Evolutionary conservation across 805 yeast genomes (phyloP).

Genomic region (Soucietia sequanensis): DNA sequence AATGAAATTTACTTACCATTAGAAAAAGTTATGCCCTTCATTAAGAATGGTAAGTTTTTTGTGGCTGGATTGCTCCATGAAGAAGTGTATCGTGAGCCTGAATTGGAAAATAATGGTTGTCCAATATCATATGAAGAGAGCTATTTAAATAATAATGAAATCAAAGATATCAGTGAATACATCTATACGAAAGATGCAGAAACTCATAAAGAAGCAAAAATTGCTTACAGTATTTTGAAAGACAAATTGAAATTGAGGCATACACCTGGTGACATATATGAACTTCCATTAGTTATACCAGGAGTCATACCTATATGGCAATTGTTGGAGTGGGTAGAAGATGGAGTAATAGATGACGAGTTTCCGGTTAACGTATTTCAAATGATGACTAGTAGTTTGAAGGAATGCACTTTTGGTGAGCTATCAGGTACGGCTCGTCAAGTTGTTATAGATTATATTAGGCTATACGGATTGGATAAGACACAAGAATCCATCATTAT

Average conservation of each 20-base stretch:
- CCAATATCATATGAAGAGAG: constrained; percentile 3
- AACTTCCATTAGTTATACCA: constrained; percentile 46
- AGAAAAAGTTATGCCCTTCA: constrained; percentile 21
- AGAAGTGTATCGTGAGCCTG: constrained; percentile 7
- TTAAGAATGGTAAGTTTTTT: constrained; percentile 32
- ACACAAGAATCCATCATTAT: constrained; percentile 23
- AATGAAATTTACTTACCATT: constrained; percentile 45
- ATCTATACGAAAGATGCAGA: constrained; percentile 12
- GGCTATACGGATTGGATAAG: constrained; percentile 43
- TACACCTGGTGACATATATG: neutral
- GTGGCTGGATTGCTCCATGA: constrained; percentile 14
- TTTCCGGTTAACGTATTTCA: constrained; percentile 12
- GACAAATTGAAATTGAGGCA: constrained; percentile 2
- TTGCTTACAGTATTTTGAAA: constrained; percentile 10
- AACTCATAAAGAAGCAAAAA: constrained; percentile 17
- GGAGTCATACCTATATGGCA: constrained; percentile 52
- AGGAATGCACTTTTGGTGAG: constrained; percentile 19
- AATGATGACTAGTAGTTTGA: constrained; percentile 16
- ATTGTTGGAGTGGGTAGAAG: constrained; percentile 32
- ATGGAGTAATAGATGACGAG: constrained; percentile 19
- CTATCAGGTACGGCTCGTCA: constrained; percentile 18
- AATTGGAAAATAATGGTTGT: constrained; percentile 5
- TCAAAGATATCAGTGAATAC: constrained; percentile 9
- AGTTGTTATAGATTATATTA: constrained; percentile 38
- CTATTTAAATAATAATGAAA: neutral